Evolutionary conservation across 306 rosid genomes (phyloP), one percentile per base, ranked within the genome.

Genomic region (Begonia peltatifolia): DNA sequence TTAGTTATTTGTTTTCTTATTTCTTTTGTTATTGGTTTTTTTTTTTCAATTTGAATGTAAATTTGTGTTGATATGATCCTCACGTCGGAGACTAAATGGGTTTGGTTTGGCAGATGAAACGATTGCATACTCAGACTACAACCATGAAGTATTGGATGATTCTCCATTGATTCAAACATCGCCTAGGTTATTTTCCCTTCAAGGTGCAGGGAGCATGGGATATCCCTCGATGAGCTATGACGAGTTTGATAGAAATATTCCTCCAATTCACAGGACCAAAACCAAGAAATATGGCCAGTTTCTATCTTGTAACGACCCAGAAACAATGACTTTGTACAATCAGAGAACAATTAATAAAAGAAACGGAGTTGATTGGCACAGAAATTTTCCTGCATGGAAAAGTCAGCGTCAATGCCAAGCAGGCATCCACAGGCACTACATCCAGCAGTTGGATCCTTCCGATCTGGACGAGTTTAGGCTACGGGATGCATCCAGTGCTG

Each of bases 81-180:
- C 93, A 92, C 96, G 93, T 66, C 77, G 88, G 68, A 87, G 99
- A 86, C 51, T 65, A 55, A 77, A 71, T 66, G 84, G 87, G 43
- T 75, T 61, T 50, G 70, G 77, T 14, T 65, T 50, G 47, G 74
- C 79, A 10, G 99, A 86, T 52, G 95, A 86, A 48, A 86, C 57
- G 61, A 52, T 76, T 65, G 68, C 54, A 20, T 78, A 76, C 61
- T 65, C 74, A 41, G 84, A 82, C 61, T 83, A 81, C 55, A 65
- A 47, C 63, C 80, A 79, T 43, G 94, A 86, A 64, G 75, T 77
- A 44, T 60, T 81, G 60, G 99, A 92, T 35, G 96, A 86, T 52
- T 83, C 94, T 49, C 84, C 94, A 14, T 61, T 79, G 74, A 51
- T 79, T 53, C 75, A 57, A 62, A 60, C 74, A 13, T 77, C 88